Evolutionary conservation across 2,329 filamentous ascomycete genomes (phyloP), one percentile per base, ranked within the genome.

Genomic region (Claviceps capensis): DNA sequence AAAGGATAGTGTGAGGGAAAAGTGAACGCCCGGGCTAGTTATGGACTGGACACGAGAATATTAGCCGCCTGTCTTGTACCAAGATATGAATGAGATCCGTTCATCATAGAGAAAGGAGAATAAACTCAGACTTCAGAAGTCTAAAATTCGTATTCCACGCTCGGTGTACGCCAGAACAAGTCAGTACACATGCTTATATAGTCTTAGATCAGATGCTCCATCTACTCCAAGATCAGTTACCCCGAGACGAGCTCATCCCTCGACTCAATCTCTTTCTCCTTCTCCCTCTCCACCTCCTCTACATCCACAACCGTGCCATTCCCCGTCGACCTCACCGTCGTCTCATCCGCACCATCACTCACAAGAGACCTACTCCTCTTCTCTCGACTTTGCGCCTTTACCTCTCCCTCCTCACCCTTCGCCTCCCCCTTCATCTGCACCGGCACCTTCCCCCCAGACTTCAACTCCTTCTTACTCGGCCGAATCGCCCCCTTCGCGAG

Each of bases 401-500:
- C 73, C 61, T 66, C 70, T 59, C 85, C 59, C 40, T 57, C 60
- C 48, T 50, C 40, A 2, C 47, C 26, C 23, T 53, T 56, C 47
- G 7, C 37, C 47, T 30, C 6, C 4, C 47, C 55, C 50, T 58
- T 46, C 16, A 57, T 60, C 49, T 51, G 37, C 6, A 5, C 37
- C 23, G 52, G 57, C 46, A 13, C 36, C 36, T 8, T 17, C 2
- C 50, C 55, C 49, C 57, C 46, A 17, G 58, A 54, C 6, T 65
- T 64, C 58, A 69, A 66, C 47, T 69, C 74, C 65, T 89, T 89
- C 71, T 88, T 90, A 60, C 82, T 87, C 55, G 83, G 65, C 53
- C 75, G 78, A 65, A 95, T 75, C 2, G 86, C 83, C 0, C 90
- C 90, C 64, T 88, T 89, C 56, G 84, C 83, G 57, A 93, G 62